Evolutionary conservation across 2,329 filamentous ascomycete species (phyloP).

Genomic region (Arthrobotrys entomopaga): DNA sequence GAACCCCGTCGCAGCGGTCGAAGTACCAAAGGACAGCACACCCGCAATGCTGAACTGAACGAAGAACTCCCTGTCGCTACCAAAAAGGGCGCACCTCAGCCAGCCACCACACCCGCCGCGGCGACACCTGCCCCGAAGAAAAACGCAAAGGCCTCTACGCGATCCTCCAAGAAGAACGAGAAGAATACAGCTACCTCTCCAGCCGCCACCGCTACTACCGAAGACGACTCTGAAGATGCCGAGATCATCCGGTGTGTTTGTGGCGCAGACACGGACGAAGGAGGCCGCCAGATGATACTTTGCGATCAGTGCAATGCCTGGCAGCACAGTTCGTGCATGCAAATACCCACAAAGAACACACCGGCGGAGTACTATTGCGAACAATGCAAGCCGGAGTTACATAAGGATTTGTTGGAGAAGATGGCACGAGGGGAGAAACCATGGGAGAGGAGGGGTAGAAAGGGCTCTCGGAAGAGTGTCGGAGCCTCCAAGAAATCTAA

Average conservation of each 20-base stretch:
- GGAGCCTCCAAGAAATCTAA: slow-evolving; percentile 57
- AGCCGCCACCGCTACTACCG: slow-evolving; percentile 61
- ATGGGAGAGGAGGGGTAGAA: slow-evolving; percentile 79
- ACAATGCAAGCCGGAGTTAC: slow-evolving; percentile 82
- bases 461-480: slow-evolving; percentile 67
- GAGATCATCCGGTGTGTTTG: slow-evolving; percentile 94
- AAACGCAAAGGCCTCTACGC: slow-evolving; percentile 64
- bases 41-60: slow-evolving; percentile 82
- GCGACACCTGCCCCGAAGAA: slow-evolving; percentile 61
- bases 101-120: slow-evolving; percentile 53
- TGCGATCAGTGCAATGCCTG: slow-evolving; percentile 92
- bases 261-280: slow-evolving; percentile 85
- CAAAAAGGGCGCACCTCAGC: slow-evolving; percentile 59
- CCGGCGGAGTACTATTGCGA: slow-evolving; percentile 93
- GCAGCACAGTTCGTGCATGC: slow-evolving; percentile 98
- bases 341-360: slow-evolving; percentile 76
- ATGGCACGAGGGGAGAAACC: slow-evolving; percentile 83
- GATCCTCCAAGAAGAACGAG: slow-evolving; percentile 61
- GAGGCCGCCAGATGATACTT: slow-evolving; percentile 91
- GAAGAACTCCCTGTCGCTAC: slow-evolving; percentile 65
- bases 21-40: slow-evolving; percentile 95
- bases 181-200: slow-evolving; percentile 63
- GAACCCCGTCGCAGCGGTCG: slow-evolving; percentile 94
- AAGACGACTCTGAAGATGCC: slow-evolving; percentile 66
- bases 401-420: slow-evolving; percentile 80